phyloP scores from a whole-genome alignment of 1,139 yeast species.

The Kluyveromyces sp. region DNA sequence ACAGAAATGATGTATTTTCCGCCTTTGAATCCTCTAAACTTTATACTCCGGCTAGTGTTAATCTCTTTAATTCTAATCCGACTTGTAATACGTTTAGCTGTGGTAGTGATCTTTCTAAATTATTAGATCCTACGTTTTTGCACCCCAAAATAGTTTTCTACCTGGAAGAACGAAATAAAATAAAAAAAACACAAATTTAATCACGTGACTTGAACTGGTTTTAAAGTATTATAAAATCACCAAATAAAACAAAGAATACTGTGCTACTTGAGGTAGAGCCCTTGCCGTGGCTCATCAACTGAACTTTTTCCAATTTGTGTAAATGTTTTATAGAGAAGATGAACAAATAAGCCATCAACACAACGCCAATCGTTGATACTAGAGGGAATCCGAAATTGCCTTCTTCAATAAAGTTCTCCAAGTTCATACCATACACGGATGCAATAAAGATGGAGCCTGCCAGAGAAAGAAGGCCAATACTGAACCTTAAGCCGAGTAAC shows the following conservation, averaged over 20 bases:
- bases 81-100: too few species aligned
- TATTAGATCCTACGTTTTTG: too few species aligned
- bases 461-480: constrained; percentile 54
- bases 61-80: too few species aligned
- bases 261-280: constrained; percentile 1
- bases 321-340: constrained; percentile 35
- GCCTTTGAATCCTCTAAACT: too few species aligned
- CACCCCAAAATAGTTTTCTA: too few species aligned
- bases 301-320: constrained; percentile 37
- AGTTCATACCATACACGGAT: constrained; percentile 75
- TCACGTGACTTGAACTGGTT: too few species aligned
- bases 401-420: constrained; percentile 70
- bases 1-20: too few species aligned
- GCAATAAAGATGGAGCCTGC: constrained; percentile 61
- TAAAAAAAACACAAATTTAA: too few species aligned
- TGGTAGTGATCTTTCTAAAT: too few species aligned
- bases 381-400: constrained; percentile 46
- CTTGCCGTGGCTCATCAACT: constrained; percentile 31
- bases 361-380: constrained; percentile 26
- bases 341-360: constrained; percentile 28
- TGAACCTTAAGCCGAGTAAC: constrained; percentile 62
- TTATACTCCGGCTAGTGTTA: too few species aligned
- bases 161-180: too few species aligned
- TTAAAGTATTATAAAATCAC: too few species aligned
- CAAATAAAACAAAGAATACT: neutral